Base-by-base conservation (phyloP, 768 basidiomycete species). In the Tulasnella sp. region DNA sequence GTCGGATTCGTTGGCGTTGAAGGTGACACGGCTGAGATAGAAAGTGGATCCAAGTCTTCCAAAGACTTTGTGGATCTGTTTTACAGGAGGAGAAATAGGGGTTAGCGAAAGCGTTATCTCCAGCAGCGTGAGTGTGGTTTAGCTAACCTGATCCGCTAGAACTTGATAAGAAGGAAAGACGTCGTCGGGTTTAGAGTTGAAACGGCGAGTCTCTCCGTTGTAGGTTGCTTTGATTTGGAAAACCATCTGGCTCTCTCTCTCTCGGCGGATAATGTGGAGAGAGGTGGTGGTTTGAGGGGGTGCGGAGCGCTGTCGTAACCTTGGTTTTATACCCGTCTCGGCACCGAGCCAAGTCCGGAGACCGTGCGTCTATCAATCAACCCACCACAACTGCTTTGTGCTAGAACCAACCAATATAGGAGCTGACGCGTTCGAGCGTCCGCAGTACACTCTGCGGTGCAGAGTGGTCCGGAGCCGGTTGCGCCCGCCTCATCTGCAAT, bases 151-250 rank as follows among this genome's bases (percentile, higher is more conserved):
- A 38, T 61, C 60, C 19, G 22, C 22, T n/a, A 62, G 31, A 22
- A n/a, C 41, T 19, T 60, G 42, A 46, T 56, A 62, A 22, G 45
- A 9, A 29, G 61, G 61, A 60, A 62, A 62, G 49, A 24, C 24
- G 30, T 51, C 31, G 55, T 45, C 25, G 25, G 21, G 21, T 21
- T 31, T 49, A 5, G 25, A 24, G 34, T 5, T 38, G 24, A 49
- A 59, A 45, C 50, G 38, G 21, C 61, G 60, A 2, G 61, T 62
- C n/a, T 49, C 42, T 10, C 61, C 61, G 15, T 41, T 19, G 50
- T 62, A 62, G 15, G 63, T 21, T n/a, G 61, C 61, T 53, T 62
- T 62, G 59, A 62, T 50, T 29, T 34, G 50, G 60, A 62, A 61
- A 29, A 30, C 24, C 60, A 62, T 60, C 9, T 5, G 15, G 34